Evolutionary conservation across 208 protist genomes (phyloP).

Genomic region (Crithidia acanthocephali): DNA sequence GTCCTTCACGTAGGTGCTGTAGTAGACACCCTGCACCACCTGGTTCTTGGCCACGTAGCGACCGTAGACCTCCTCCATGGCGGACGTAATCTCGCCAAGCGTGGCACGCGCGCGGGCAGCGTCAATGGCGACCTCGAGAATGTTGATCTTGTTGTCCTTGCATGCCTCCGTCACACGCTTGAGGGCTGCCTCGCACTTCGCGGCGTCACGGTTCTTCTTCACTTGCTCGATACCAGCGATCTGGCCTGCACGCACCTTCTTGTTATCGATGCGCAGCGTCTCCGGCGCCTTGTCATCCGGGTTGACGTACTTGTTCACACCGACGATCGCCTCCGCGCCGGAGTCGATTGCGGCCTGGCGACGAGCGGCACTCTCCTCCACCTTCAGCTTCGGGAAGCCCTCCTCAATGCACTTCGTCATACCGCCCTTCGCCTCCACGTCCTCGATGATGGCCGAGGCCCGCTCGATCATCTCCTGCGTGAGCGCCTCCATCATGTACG

Average conservation of each 20-base stretch:
- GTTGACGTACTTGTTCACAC: constrained; percentile 95
- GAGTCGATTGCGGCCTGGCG: constrained; percentile 93
- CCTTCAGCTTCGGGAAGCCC: constrained; percentile 96
- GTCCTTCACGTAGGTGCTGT: constrained; percentile 54
- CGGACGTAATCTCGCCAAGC: constrained; percentile 95
- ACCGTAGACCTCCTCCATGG: constrained; percentile 86
- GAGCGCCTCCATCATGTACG: constrained; percentile 96
- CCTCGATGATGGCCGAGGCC: constrained; percentile 89
- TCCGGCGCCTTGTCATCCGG: constrained; percentile 71
- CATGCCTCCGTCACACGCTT: constrained; percentile 76
- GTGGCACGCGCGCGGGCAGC: constrained; percentile 88
- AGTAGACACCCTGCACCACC: constrained; percentile 89
- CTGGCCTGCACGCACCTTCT: constrained; percentile 75
- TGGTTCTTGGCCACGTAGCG: constrained; percentile 67
- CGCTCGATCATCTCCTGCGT: constrained; percentile 88
- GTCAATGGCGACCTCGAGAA: constrained; percentile 88
- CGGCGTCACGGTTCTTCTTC: constrained; percentile 59
- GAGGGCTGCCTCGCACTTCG: constrained; percentile 56
- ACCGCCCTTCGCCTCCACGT: constrained; percentile 87
- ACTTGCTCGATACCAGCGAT: constrained; percentile 70
- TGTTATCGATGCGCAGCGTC: constrained; percentile 94
- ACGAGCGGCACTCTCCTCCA: constrained; percentile 94
- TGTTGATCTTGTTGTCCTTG: constrained; percentile 72
- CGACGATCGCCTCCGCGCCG: constrained; percentile 93
- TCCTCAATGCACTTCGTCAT: constrained; percentile 87